Evolutionary conservation across 1,139 yeast species (phyloP).

Genomic region (Scheffersomyces illinoinensis): DNA sequence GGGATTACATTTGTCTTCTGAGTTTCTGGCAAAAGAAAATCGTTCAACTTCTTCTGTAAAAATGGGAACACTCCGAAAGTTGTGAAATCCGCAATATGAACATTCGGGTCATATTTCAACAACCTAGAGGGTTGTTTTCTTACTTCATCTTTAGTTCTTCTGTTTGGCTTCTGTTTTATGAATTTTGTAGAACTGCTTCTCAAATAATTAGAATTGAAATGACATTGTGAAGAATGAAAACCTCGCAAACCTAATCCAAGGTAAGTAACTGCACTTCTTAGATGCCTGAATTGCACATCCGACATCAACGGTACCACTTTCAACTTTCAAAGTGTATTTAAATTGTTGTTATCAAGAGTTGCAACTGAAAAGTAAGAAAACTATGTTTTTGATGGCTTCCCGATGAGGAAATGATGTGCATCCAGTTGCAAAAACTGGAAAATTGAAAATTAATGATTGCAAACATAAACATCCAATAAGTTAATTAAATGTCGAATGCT

Average conservation of each 20-base stretch:
- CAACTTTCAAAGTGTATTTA: not conserved
- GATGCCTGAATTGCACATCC: not conserved
- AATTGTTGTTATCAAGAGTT: not conserved
- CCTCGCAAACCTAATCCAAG: not conserved
- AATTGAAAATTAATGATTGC: not conserved
- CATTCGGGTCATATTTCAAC: conserved; percentile 17
- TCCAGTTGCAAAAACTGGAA: not conserved
- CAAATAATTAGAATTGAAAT: not conserved
- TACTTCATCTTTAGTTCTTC: not conserved
- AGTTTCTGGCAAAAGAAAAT: conserved; percentile 7
- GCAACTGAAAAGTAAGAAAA: not conserved
- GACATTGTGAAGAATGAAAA: not conserved
- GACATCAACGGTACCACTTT: not conserved
- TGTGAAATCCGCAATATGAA: conserved; percentile 19
- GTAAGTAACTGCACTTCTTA: not conserved
- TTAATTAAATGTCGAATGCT: not conserved
- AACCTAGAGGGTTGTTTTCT: not conserved
- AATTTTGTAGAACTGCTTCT: not conserved
- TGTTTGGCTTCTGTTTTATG: not conserved
- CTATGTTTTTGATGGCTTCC: not conserved
- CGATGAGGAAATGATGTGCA: not conserved
- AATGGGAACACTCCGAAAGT: conserved; percentile 28
- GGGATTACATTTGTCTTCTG: conserved; percentile 7
- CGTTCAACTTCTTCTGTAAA: conserved; percentile 25
- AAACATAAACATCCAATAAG: not conserved